Base-by-base conservation (phyloP, 2,329 filamentous ascomycete genomes). In the Zasmidium citrigriseum region DNA sequence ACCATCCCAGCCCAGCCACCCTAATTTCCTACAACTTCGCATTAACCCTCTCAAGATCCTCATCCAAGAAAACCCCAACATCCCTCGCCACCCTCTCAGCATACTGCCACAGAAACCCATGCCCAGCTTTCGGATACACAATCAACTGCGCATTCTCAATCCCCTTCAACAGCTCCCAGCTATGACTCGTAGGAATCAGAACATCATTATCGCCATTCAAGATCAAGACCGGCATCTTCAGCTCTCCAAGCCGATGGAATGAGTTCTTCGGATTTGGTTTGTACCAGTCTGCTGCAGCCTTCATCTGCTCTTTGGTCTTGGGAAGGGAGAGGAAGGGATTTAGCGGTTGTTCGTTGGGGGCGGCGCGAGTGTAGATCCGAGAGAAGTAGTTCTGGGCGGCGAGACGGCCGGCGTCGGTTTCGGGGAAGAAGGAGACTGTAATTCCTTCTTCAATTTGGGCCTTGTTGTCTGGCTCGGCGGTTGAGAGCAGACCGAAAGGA, bases 41-140 rank as follows among this genome's bases (percentile, higher is more conserved):
- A 49, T 16, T 38, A 11, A 55, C 53, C 44, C 10, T 14, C 22
- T 55, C 53, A n/a, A 49, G 24, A 48, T 55, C 24, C 18, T 55
- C 53, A n/a, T 55, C 44, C 45, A 55, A 27, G 44, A 55, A 48
- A 1, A 27, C 34, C 10, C 47, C 47, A 2, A 49, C n/a, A 24
- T 48, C 53, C 24, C 24, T 44, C 2, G 53, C 45, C 44, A 55
- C 44, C 24, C 24, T 48, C 44, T 50, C 29, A 21, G 51, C 51
- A 29, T 58, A 50, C 51, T 54, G 56, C 27, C 45, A 58, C 20
- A 54, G 38, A 22, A 58, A 58, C 14, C 51, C 56, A 54, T 58
- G 56, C 9, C 56, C 52, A 49, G 38, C 29, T 24, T 54, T 54
- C 16, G 56, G 44, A 41, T 58, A 54, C 16, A 58, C 46, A 46